Percentiles rank a stretch among this genome's conserved stretches.
These are phyloP conservation scores for Xylaria venustula DNA, from an alignment of 495 filamentous ascomycete genomes.

Conservation along the genomic window DNA sequence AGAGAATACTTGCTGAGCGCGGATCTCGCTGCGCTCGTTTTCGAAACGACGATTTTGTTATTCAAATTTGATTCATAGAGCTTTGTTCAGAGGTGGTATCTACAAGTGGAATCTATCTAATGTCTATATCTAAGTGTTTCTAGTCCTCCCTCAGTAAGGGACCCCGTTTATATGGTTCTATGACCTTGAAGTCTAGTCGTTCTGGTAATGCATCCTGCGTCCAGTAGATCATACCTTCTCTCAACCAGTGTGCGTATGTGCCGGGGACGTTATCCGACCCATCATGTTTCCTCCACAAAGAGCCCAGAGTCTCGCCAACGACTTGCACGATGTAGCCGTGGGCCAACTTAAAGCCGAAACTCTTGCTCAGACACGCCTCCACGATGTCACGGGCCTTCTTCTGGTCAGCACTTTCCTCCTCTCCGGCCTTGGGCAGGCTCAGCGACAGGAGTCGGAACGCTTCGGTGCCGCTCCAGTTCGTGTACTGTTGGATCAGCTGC, in stretches of 20 bases:
- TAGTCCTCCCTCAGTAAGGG: constrained; percentile 34
- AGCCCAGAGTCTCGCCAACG: constrained; percentile 42
- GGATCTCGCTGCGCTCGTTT: no score
- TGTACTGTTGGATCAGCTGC: constrained; percentile 52
- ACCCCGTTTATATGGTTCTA: constrained; percentile 40
- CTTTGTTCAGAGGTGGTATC: not conserved
- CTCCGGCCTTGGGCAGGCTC: constrained; percentile 40
- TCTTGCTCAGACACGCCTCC: constrained; percentile 43
- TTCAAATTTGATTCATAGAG: not conserved
- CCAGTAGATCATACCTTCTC: constrained; percentile 40
- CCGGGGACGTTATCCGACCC: constrained; percentile 42
- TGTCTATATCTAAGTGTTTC: constrained; percentile 4
- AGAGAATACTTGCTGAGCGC: no score
- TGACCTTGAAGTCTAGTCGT: constrained; percentile 31
- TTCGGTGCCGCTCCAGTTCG: constrained; percentile 46
- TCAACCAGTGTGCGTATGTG: constrained; percentile 49
- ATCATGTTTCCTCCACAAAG: constrained; percentile 46
- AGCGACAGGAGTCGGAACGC: constrained; percentile 54
- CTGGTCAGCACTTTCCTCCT: constrained; percentile 49
- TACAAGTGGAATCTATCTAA: constrained; percentile 1
- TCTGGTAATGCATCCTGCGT: constrained; percentile 35
- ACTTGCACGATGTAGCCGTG: constrained; percentile 52
- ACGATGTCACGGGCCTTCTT: constrained; percentile 49
- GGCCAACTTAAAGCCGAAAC: constrained; percentile 54
- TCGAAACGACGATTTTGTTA: no score